These are phyloP conservation scores for Vigna unguiculata DNA, from an alignment of 306 rosid genomes.

Conservation along the genomic window DNA sequence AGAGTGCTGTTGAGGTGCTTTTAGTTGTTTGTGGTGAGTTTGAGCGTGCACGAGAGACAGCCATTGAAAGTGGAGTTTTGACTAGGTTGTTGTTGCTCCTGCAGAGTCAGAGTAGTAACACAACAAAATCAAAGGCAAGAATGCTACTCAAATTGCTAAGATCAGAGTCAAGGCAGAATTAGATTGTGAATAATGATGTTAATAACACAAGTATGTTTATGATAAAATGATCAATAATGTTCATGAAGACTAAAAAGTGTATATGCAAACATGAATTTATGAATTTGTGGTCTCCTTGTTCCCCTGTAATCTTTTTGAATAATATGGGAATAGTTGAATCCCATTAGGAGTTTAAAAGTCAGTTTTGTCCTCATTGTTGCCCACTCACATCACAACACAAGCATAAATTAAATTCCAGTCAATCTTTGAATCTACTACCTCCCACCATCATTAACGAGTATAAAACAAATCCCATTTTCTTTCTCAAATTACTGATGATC, in stretches of 20 bases:
- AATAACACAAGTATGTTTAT: neutral
- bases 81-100: slow-evolving; percentile 74
- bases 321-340: slow-evolving; percentile 6
- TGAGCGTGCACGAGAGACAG: slow-evolving; percentile 66
- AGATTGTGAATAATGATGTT: slow-evolving; percentile 23
- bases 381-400: neutral
- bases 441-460: no score
- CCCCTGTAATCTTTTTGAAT: neutral
- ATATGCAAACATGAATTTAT: neutral
- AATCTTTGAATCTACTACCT: no score
- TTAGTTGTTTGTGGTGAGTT: slow-evolving; percentile 58
- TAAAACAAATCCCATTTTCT: no score
- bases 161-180: slow-evolving; percentile 52
- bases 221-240: neutral
- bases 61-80: slow-evolving; percentile 67
- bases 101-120: slow-evolving; percentile 70
- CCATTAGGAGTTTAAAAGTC: neutral
- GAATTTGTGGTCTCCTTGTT: neutral
- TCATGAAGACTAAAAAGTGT: neutral
- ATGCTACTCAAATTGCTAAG: slow-evolving; percentile 79
- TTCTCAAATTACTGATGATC: no score
- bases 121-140: slow-evolving; percentile 79
- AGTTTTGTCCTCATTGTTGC: neutral
- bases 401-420: no score
- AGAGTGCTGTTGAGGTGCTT: slow-evolving; percentile 69